Base-by-base conservation (phyloP, 225 moss, liverwort and hornwort genomes). In the Sphagnum contortum region DNA sequence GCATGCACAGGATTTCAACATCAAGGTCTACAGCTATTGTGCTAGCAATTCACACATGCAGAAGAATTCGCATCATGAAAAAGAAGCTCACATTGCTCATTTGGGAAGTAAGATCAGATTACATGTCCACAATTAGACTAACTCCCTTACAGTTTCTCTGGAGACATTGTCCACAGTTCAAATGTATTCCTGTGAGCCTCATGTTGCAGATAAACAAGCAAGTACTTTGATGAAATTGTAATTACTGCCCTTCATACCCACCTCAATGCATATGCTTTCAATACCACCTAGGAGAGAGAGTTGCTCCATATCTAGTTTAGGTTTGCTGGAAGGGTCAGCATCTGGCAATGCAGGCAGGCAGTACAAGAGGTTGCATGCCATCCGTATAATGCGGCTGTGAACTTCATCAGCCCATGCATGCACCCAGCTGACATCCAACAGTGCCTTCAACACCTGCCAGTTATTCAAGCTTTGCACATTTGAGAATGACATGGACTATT, bases 361-460 rank as follows among this genome's bases (percentile, higher is more conserved):
- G 72, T 98, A 93, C 73, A 98, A 64, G 76, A 98, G 83, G 80
- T 89, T 93, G 76, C 93, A 91, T 57, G 81, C 79, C 73, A 98
- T 84, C 57, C 91, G 86, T 70, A 91, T 79, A 50, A 98, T 89
- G 64, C 85, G 84, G 78, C 87, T 80, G 72, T 98, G 93, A 60
- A 98, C 82, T 78, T 93, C 93, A 66, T 91, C 93, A 61, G 98
- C 93, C 98, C 98, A 98, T 51, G 90, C 98, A 70, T 89, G 87
- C 79, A 82, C 83, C 98, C 98, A 93, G 73, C 98, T 98, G 62
- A 93, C 80, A 77, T 89, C 89, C 79, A 93, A 76, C 64, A 98
- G 68, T 49, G 81, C 77, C 74, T 79, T 89, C 45, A 98, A 55
- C 59, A 90, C 96, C 95, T 96, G 92, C 66, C 52, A 29, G 29